Evolutionary conservation across 2,329 filamentous ascomycete genomes (phyloP).

Genomic region (Colletotrichum sp.): DNA sequence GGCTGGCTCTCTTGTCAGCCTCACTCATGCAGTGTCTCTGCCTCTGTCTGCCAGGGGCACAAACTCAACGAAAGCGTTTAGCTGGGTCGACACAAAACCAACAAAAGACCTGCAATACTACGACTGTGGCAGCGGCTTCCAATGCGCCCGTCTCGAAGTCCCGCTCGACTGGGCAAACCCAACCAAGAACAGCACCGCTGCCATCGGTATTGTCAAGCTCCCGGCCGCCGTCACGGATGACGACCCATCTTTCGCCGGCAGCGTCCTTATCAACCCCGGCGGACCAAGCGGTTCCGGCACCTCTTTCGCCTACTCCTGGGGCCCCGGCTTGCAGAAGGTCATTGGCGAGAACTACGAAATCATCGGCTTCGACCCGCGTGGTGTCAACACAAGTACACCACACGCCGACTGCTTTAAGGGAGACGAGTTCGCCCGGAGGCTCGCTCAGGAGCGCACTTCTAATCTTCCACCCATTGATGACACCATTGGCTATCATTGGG

Average conservation of each 20-base stretch:
- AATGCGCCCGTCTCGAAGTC: constrained; percentile 46
- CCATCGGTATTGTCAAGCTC: constrained; percentile 36
- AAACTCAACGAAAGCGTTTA: constrained; percentile 25
- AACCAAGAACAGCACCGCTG: constrained; percentile 22
- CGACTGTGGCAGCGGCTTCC: constrained; percentile 39
- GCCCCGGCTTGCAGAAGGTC: constrained; percentile 26
- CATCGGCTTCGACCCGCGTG: constrained; percentile 41
- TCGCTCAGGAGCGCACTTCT: constrained; percentile 25
- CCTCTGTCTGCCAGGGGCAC: neutral
- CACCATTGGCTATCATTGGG: neutral
- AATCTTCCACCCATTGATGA: neutral
- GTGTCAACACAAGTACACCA: constrained; percentile 34
- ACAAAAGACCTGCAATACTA: constrained; percentile 39
- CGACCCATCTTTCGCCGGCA: constrained; percentile 37
- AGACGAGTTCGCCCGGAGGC: constrained; percentile 25
- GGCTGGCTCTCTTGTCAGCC: neutral
- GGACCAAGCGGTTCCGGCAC: constrained; percentile 42
- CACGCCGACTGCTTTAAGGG: constrained; percentile 33
- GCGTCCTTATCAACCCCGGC: constrained; percentile 40
- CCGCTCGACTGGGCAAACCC: constrained; percentile 46
- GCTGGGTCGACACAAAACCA: constrained; percentile 39
- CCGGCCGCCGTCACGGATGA: constrained; percentile 34
- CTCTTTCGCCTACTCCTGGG: constrained; percentile 19
- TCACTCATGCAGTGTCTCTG: neutral
- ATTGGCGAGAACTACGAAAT: constrained; percentile 35